Conservation (phyloP, 1,139 yeast species). For the Lodderomyces jiufengensis region DNA sequence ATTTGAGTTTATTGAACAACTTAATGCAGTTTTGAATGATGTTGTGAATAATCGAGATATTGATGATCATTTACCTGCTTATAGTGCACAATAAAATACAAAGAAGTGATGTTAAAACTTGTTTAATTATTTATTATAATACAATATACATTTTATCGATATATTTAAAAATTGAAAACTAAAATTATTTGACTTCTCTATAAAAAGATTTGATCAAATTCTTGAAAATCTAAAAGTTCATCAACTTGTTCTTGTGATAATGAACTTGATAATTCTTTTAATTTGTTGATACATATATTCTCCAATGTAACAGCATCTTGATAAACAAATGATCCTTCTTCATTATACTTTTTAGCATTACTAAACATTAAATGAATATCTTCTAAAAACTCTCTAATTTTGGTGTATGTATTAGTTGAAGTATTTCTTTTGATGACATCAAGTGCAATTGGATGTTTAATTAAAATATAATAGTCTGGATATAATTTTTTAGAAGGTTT, state of each 20-base stretch:
- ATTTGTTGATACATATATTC: slow-evolving; percentile 36
- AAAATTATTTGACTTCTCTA: slow-evolving; percentile 1
- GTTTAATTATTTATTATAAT: slow-evolving; percentile 2
- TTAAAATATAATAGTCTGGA: slow-evolving; percentile 83
- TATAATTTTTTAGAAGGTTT: slow-evolving; percentile 71
- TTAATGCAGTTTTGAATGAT: slow-evolving; percentile 29
- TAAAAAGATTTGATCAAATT: slow-evolving; percentile 44
- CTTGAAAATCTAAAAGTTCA: slow-evolving; percentile 40
- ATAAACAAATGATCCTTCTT: slow-evolving; percentile 81
- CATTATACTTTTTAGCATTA: slow-evolving; percentile 85
- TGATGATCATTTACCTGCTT: slow-evolving; percentile 46
- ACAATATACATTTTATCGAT: too few relatives aligned
- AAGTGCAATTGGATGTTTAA: slow-evolving; percentile 78
- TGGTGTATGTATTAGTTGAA: slow-evolving; percentile 47
- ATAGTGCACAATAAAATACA: slow-evolving; percentile 14
- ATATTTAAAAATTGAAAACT: too few relatives aligned
- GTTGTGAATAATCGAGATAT: slow-evolving; percentile 34
- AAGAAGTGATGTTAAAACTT: slow-evolving; percentile 1
- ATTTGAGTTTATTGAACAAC: slow-evolving; percentile 30
- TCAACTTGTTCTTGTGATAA: slow-evolving; percentile 25
- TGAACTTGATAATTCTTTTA: slow-evolving; percentile 26
- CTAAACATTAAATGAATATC: slow-evolving; percentile 76
- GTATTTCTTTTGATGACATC: slow-evolving; percentile 64
- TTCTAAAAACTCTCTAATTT: slow-evolving; percentile 58
- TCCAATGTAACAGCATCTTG: slow-evolving; percentile 73